phyloP scores from a whole-genome alignment of 148 eudicot genomes.

The Nyssa sinensis region DNA sequence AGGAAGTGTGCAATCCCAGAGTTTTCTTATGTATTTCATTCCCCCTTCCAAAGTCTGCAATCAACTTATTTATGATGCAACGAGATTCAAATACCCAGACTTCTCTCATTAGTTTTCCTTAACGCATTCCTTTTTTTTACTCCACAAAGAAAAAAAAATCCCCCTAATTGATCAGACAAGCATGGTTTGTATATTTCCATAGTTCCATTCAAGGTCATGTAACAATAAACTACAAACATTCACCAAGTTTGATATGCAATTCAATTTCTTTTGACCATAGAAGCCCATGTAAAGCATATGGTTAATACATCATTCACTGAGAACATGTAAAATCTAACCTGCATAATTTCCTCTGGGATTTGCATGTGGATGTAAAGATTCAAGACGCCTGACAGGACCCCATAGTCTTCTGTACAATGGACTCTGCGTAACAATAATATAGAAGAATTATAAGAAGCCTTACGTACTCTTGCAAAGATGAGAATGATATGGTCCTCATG shows the following conservation, averaged over 20 bases:
- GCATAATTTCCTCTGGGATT: slow-evolving; percentile 46
- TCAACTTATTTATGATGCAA: too few relatives aligned
- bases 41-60: too few relatives aligned
- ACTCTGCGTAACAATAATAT: slow-evolving; percentile 28
- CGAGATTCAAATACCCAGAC: too few relatives aligned
- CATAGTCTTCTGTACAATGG: slow-evolving; percentile 49
- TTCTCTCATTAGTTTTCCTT: too few relatives aligned
- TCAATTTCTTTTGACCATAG: background rate
- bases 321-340: slow-evolving; percentile 31
- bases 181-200: background rate
- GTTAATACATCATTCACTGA: background rate
- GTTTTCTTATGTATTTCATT: too few relatives aligned
- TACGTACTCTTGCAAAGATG: background rate
- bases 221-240: background rate
- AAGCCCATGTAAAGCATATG: background rate
- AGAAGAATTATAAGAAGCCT: slow-evolving; percentile 7
- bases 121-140: too few relatives aligned
- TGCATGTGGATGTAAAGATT: slow-evolving; percentile 46
- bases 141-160: too few relatives aligned
- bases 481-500: background rate
- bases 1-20: too few relatives aligned
- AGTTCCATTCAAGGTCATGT: background rate
- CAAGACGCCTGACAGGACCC: slow-evolving; percentile 52
- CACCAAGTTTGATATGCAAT: background rate
- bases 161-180: background rate